These are phyloP conservation scores for Backusella sp. DNA, from an alignment of 192 early-diverging fungal genomes.

Conservation along the genomic window DNA sequence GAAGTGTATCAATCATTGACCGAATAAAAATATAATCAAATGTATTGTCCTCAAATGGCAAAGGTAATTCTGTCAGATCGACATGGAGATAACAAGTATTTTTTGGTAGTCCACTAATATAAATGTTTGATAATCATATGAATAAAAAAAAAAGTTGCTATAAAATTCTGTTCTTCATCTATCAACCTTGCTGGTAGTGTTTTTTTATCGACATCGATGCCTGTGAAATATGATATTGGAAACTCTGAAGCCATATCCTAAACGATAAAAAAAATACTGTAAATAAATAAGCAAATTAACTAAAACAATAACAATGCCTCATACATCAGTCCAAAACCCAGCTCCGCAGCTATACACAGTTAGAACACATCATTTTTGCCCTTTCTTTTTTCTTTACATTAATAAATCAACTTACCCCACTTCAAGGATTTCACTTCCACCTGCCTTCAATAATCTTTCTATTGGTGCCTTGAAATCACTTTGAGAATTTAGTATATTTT, in stretches of 20 bases:
- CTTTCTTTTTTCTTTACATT: not conserved
- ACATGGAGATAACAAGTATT: constrained; percentile 11
- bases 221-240: constrained; percentile 22
- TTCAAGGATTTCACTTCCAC: constrained; percentile 24
- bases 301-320: not conserved
- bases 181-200: constrained; percentile 16
- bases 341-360: constrained; percentile 21
- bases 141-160: not conserved
- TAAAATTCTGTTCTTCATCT: not conserved
- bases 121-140: not conserved
- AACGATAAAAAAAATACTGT: not conserved
- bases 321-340: constrained; percentile 26
- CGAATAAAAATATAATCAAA: constrained; percentile 31
- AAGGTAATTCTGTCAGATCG: constrained; percentile 13
- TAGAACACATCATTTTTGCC: not conserved
- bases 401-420: constrained; percentile 10
- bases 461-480: constrained; percentile 26
- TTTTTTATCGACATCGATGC: constrained; percentile 25
- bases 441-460: constrained; percentile 13
- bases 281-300: not conserved
- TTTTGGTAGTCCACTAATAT: not conserved
- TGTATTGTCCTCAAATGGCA: constrained; percentile 19
- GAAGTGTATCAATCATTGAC: constrained; percentile 20
- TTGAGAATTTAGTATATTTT: not conserved
- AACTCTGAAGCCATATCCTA: constrained; percentile 24